These are phyloP conservation scores for Blyttiomyces sp. DNA, from an alignment of 371 early-diverging fungal species.

Conservation along the genomic window DNA sequence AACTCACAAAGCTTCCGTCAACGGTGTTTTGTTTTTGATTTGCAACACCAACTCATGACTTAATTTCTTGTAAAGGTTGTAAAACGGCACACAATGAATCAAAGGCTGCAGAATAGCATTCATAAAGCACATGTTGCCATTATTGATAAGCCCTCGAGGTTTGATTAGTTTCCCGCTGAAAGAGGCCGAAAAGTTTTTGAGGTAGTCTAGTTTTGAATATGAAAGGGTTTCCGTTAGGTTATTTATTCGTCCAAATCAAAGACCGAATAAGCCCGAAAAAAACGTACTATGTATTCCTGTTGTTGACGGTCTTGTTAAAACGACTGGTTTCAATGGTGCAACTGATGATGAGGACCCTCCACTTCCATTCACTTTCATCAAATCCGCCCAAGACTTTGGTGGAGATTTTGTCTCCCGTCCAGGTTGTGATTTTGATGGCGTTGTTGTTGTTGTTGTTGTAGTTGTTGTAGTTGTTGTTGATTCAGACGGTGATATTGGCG, in stretches of 20 bases:
- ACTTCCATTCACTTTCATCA: conserved; percentile 2
- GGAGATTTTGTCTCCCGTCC: background rate
- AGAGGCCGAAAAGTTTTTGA: conserved; percentile 5
- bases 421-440: background rate
- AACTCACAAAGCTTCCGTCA: conserved; percentile 77
- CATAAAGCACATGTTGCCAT: conserved; percentile 96
- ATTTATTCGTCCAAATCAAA: background rate
- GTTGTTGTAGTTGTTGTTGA: background rate
- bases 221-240: background rate
- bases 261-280: background rate
- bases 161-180: conserved; percentile 49
- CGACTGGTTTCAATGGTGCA: background rate
- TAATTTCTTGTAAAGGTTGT: conserved; percentile 70
- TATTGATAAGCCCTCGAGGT: conserved; percentile 91
- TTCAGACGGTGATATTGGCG: background rate
- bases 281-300: background rate
- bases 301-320: too few relatives aligned
- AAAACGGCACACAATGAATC: conserved; percentile 85
- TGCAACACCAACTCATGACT: conserved; percentile 10
- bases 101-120: conserved; percentile 90
- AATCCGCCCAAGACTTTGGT: conserved; percentile 15
- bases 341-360: background rate
- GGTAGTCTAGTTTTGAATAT: too few relatives aligned
- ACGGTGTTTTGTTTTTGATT: conserved; percentile 73
- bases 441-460: background rate